Evolutionary conservation across 805 yeast genomes (phyloP).

Genomic region (Wickerhamiella brachini): DNA sequence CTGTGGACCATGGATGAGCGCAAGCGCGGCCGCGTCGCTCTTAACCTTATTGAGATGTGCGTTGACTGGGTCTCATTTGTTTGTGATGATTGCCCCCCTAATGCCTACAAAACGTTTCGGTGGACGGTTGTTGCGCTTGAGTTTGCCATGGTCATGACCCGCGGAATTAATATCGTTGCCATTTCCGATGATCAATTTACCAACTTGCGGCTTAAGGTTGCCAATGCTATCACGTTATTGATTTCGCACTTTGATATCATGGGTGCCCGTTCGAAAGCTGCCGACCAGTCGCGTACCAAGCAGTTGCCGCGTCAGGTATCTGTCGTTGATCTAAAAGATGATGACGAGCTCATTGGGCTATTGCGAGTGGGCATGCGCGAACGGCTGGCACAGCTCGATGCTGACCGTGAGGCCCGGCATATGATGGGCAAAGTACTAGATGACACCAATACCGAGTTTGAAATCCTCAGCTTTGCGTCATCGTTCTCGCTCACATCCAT

Average conservation of each 20-base stretch:
- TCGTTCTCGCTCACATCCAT: slow-evolving; percentile 82
- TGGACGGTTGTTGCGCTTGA: slow-evolving; percentile 96
- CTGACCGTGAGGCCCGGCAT: slow-evolving; percentile 33
- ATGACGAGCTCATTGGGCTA: slow-evolving; percentile 38
- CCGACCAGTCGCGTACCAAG: slow-evolving; percentile 31
- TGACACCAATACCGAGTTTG: slow-evolving; percentile 74
- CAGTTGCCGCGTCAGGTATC: background rate
- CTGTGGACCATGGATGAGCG: slow-evolving; percentile 49
- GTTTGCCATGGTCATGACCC: slow-evolving; percentile 87
- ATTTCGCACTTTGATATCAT: slow-evolving; percentile 95
- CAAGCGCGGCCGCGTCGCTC: slow-evolving; percentile 52
- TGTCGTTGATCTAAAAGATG: slow-evolving; percentile 35
- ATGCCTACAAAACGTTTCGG: slow-evolving; percentile 78
- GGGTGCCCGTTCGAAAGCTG: slow-evolving; percentile 85
- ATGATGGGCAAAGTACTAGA: slow-evolving; percentile 82
- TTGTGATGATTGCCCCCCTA: slow-evolving; percentile 88
- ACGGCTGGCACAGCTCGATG: slow-evolving; percentile 52
- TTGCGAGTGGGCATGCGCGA: slow-evolving; percentile 56
- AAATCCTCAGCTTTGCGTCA: slow-evolving; percentile 72
- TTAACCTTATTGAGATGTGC: slow-evolving; percentile 59
- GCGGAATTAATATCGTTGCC: slow-evolving; percentile 76
- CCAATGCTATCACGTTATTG: slow-evolving; percentile 83
- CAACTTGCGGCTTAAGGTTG: slow-evolving; percentile 63
- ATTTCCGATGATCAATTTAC: slow-evolving; percentile 65
- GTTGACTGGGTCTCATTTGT: slow-evolving; percentile 88